Evolutionary conservation across 2,329 filamentous ascomycete genomes (phyloP), one percentile per base, ranked within the genome.

Genomic region (Diaporthe australafricana): DNA sequence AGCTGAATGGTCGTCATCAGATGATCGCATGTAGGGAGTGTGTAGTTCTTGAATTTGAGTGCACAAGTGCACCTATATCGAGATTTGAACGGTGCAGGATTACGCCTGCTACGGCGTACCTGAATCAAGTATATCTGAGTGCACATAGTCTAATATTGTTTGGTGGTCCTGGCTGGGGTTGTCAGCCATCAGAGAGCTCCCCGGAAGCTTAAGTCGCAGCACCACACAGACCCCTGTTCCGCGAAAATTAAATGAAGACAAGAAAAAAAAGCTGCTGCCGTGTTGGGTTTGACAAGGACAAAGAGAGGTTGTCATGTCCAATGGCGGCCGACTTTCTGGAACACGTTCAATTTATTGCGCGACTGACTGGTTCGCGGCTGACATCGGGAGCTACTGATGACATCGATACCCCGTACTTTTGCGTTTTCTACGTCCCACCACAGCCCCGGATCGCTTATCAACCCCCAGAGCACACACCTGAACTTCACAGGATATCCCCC

Each of bases 381-480:
- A 65, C 60, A 50, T n/a, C 45, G 60, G 60, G 45, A 65, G 60
- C 60, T 50, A 65, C 14, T 50, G 5, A 35, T 50, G 60, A 65
- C 60, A 65, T 65, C 60, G 60, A 50, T 50, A 38, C 45, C 60
- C 60, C 45, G 45, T 65, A 50, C 60, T 38, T 27, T 38, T 65
- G 14, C 60, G 32, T 38, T 50, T 65, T 25, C 60, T 25, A 55
- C 30, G 60, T 65, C 45, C 30, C 60, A 50, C 45, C 20, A 30
- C 60, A 27, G 60, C 60, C 42, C 60, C 20, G 57, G 60, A 63
- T n/a, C 35, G 42, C 60, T 63, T 63, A 48, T 63, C 60, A 63
- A 11, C 57, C 35, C 32, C 20, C 60, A 48, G 42, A 65, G 22
- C 60, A 35, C 60, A 35, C 60, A 50, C 45, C 45, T 20, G 42